Conservation (phyloP, 2,329 filamentous ascomycete species). For the Aspergillus sp. region DNA sequence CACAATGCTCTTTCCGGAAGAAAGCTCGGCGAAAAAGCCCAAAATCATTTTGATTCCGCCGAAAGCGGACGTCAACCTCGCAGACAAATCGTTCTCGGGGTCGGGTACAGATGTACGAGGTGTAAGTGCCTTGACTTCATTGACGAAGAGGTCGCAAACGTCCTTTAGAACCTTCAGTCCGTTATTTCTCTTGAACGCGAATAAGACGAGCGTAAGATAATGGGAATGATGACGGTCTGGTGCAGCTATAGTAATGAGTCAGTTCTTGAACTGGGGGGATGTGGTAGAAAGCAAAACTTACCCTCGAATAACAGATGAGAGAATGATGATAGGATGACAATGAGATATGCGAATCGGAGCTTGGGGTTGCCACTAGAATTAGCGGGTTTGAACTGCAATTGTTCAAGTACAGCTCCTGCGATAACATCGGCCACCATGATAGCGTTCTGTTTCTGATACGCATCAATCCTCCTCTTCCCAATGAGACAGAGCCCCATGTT, state of each 20-base stretch:
- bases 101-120: constrained; percentile 43
- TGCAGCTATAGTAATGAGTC: constrained; percentile 33
- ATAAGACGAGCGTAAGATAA: constrained; percentile 70
- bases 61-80: constrained; percentile 52
- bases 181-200: constrained; percentile 79
- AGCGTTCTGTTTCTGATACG: constrained; percentile 61
- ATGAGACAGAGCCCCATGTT: constrained; percentile 79
- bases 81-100: constrained; percentile 39
- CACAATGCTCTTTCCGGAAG: constrained; percentile 74
- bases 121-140: constrained; percentile 54
- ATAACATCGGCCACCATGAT: constrained; percentile 66
- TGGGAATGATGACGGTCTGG: constrained; percentile 52
- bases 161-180: constrained; percentile 73
- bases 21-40: constrained; percentile 74
- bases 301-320: constrained; percentile 77
- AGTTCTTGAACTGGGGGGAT: background rate
- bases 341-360: constrained; percentile 73
- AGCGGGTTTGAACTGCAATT: constrained; percentile 57
- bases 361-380: constrained; percentile 54
- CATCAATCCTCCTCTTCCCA: constrained; percentile 70
- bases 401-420: constrained; percentile 67
- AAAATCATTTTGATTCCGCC: constrained; percentile 78
- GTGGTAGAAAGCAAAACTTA: constrained; percentile 28
- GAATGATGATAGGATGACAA: constrained; percentile 74
- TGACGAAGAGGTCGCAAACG: constrained; percentile 68